phyloP scores from a whole-genome alignment of 441 rosid genomes.

The Syzygium malaccense region DNA sequence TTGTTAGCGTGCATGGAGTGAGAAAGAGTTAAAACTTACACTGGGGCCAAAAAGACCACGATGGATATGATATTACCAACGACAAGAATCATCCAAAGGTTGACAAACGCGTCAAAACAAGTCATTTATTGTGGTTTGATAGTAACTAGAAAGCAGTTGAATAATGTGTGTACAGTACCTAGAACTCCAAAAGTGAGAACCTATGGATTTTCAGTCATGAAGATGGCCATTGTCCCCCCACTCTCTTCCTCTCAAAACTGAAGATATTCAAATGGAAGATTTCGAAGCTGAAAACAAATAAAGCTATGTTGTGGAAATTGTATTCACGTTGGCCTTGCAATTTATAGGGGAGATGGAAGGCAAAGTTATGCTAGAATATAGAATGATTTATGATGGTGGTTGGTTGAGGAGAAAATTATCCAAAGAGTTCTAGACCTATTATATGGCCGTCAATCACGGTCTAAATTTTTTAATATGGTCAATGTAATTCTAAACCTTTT shows the following conservation, averaged over 20 bases:
- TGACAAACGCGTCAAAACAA: neutral
- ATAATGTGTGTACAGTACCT: conserved; percentile 20
- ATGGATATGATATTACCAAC: conserved; percentile 51
- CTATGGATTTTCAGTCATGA: conserved; percentile 33
- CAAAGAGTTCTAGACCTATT: neutral
- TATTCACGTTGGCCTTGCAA: neutral
- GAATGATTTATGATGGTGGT: neutral
- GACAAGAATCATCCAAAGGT: neutral
- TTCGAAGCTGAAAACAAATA: neutral
- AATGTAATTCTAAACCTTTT: neutral
- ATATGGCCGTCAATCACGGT: neutral
- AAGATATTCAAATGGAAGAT: neutral
- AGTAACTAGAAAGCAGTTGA: neutral
- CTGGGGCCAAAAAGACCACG: conserved; percentile 49
- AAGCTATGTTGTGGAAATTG: neutral
- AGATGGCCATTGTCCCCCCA: conserved; percentile 27
- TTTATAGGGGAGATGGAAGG: neutral
- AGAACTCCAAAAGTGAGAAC: conserved; percentile 50
- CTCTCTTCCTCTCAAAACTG: neutral
- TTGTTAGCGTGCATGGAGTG: neutral
- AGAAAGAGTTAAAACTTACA: conserved; percentile 31
- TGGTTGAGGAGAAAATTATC: neutral
- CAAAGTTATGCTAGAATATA: neutral
- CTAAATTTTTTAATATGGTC: neutral
- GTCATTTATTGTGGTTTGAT: neutral